These are phyloP conservation scores for Exophiala dermatitidis DNA, from an alignment of 2,329 filamentous ascomycete species.

Conservation along the genomic window DNA sequence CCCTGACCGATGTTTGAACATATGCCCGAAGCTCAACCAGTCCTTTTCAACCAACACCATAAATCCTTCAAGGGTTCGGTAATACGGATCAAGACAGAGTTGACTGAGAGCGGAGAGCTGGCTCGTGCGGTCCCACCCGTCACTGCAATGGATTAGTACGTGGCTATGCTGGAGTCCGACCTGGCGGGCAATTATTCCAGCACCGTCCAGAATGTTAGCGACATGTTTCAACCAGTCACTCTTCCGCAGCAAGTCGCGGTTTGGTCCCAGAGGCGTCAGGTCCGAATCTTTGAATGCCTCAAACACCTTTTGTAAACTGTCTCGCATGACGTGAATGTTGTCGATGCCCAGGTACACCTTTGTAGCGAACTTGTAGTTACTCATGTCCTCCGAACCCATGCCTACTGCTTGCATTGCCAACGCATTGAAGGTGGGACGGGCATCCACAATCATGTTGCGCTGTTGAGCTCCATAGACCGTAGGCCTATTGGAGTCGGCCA, in stretches of 20 bases:
- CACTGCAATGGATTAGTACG: conserved; percentile 93
- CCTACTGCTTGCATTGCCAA: conserved; percentile 90
- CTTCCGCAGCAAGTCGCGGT: conserved; percentile 68
- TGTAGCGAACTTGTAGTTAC: conserved; percentile 84
- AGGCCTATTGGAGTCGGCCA: conserved; percentile 42
- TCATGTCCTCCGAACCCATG: conserved; percentile 94
- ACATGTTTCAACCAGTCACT: conserved; percentile 93
- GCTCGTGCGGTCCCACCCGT: conserved; percentile 96
- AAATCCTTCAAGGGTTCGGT: conserved; percentile 87
- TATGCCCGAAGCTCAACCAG: conserved; percentile 95
- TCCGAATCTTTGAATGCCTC: conserved; percentile 91
- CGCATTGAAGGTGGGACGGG: conserved; percentile 87
- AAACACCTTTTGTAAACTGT: conserved; percentile 77
- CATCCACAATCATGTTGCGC: conserved; percentile 90
- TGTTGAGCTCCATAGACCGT: conserved; percentile 86
- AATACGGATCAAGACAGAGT: conserved; percentile 91
- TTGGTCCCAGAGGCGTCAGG: conserved; percentile 72
- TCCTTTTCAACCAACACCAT: conserved; percentile 94
- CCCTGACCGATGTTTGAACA: conserved; percentile 89
- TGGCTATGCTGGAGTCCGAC: conserved; percentile 90
- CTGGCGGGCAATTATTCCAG: conserved; percentile 74
- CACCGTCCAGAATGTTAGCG: conserved; percentile 71
- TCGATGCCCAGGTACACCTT: conserved; percentile 94
- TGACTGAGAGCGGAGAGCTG: conserved; percentile 88
- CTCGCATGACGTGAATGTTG: conserved; percentile 97